A percentile compares a stretch with the other conserved stretches of the same genome.
Conservation (phyloP, 495 filamentous ascomycete genomes). For the Podospora anserina region DNA sequence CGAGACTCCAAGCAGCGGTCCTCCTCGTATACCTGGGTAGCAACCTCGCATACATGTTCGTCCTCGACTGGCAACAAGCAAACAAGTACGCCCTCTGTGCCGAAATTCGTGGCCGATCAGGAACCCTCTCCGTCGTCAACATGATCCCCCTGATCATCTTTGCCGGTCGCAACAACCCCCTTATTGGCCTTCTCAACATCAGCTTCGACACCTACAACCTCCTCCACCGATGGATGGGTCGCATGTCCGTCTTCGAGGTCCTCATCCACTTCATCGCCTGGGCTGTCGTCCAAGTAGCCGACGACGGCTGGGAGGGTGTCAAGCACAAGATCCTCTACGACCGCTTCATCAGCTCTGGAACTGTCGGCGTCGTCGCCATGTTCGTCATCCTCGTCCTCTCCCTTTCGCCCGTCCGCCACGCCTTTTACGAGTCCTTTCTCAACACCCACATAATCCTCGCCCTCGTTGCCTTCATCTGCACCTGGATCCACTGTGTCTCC, state of each 20-base stretch:
- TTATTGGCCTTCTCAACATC: constrained; percentile 78
- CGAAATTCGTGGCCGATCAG: constrained; percentile 75
- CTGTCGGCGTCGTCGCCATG: constrained; percentile 54
- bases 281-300: constrained; percentile 64
- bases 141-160: constrained; percentile 89
- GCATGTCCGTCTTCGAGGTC: constrained; percentile 74
- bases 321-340: constrained; percentile 44
- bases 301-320: constrained; percentile 61
- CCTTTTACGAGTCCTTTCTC: constrained; percentile 94
- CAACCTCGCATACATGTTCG: constrained; percentile 63
- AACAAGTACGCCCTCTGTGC: constrained; percentile 53
- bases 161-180: constrained; percentile 86
- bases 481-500: constrained; percentile 64
- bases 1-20: constrained; percentile 73
- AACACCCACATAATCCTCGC: constrained; percentile 74
- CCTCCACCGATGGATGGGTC: constrained; percentile 91
- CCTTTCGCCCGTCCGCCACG: constrained; percentile 76
- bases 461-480: constrained; percentile 56
- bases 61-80: constrained; percentile 54
- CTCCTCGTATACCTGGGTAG: constrained; percentile 61
- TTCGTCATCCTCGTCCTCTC: constrained; percentile 59
- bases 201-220: constrained; percentile 98
- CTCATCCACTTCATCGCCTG: constrained; percentile 74
- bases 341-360: constrained; percentile 56
- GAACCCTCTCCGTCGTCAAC: constrained; percentile 77